A percentile compares a stretch with the other conserved stretches of the same genome.
These are phyloP conservation scores for Mycena capillaripes DNA, from an alignment of 768 basidiomycete species.

Conservation along the genomic window DNA sequence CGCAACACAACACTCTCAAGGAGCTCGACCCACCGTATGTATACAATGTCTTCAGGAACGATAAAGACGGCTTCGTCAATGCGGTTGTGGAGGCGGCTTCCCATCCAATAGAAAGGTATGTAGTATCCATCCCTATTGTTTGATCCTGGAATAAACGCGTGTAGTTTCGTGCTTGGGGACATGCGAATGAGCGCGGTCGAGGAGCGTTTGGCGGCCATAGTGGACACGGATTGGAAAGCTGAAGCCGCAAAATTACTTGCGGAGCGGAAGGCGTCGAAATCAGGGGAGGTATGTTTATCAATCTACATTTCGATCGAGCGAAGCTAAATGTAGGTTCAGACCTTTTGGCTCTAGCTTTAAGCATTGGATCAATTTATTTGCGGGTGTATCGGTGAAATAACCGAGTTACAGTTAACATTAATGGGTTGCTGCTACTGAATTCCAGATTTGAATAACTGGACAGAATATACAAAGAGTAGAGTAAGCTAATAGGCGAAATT, in stretches of 20 bases:
- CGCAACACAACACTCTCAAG: constrained; percentile 49
- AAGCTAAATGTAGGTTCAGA: neutral
- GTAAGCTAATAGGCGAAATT: no score
- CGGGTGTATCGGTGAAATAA: no score
- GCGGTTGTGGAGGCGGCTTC: constrained; percentile 43
- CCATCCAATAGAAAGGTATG: constrained; percentile 47
- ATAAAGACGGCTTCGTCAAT: constrained; percentile 45
- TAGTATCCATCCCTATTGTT: neutral
- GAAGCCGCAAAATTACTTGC: constrained; percentile 38
- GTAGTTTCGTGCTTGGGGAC: constrained; percentile 45
- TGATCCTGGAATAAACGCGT: neutral
- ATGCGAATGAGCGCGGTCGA: constrained; percentile 48
- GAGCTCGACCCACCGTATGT: constrained; percentile 51
- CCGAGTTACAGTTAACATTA: no score
- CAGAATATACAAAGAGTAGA: no score
- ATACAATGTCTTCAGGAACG: constrained; percentile 47
- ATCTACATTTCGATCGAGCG: neutral
- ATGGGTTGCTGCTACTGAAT: no score
- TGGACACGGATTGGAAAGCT: constrained; percentile 50
- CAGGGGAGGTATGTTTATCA: constrained; percentile 9
- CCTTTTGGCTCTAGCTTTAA: neutral
- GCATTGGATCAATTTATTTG: no score
- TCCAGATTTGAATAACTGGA: no score
- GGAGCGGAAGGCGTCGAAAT: neutral
- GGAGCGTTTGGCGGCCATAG: constrained; percentile 39